Evolutionary conservation across 2,329 filamentous ascomycete species (phyloP).

Genomic region (Leptodontidium sp.): DNA sequence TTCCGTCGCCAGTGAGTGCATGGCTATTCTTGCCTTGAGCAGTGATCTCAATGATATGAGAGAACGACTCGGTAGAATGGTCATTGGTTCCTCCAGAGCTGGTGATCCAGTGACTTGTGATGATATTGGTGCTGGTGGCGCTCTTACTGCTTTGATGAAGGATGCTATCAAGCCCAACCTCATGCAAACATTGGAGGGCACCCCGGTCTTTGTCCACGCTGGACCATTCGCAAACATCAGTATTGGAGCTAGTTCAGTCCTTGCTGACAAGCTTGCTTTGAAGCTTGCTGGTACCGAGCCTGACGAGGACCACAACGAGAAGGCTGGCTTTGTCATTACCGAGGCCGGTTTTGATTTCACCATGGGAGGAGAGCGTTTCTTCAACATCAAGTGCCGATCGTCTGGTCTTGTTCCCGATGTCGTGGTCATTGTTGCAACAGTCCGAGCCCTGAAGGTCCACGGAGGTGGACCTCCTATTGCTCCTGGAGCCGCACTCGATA

Average conservation of each 20-base stretch:
- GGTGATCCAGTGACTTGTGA: conserved; percentile 96
- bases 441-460: conserved; percentile 95
- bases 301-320: conserved; percentile 83
- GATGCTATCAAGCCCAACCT: conserved; percentile 99
- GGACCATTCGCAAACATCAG: conserved; percentile 98
- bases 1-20: conserved; percentile 95
- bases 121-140: conserved; percentile 91
- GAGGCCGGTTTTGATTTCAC: conserved; percentile 99
- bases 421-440: conserved; percentile 93
- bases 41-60: conserved; percentile 89
- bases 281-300: conserved; percentile 95
- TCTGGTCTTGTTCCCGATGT: conserved; percentile 93
- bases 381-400: conserved; percentile 99
- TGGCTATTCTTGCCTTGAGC: conserved; percentile 96
- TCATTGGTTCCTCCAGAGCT: conserved; percentile 83
- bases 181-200: conserved; percentile 98
- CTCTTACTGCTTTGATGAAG: conserved; percentile 93
- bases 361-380: conserved; percentile 99
- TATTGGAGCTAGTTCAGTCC: conserved; percentile 94
- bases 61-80: conserved; percentile 93
- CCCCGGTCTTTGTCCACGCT: conserved; percentile 96
- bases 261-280: conserved; percentile 93
- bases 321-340: conserved; percentile 92
- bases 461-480: conserved; percentile 94
- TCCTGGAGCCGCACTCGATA: conserved; percentile 82